phyloP scores from a whole-genome alignment of 2,329 filamentous ascomycete species.

The Paraphaeosphaeria minitans region DNA sequence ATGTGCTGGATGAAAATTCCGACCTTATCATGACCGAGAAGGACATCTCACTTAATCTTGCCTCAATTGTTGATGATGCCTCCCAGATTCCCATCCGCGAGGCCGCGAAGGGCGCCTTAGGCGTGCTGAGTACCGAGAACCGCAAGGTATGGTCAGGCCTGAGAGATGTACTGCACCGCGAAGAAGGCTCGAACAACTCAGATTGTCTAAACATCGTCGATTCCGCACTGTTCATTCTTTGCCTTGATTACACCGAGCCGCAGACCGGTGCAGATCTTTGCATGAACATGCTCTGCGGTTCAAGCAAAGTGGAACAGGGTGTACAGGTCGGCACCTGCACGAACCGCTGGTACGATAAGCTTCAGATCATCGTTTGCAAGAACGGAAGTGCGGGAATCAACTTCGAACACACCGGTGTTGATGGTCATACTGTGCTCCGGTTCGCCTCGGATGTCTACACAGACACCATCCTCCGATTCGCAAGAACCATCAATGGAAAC shows the following conservation, averaged over 20 bases:
- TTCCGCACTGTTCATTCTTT: conserved; percentile 88
- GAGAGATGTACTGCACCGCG: conserved; percentile 82
- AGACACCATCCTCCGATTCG: conserved; percentile 95
- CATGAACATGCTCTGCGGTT: conserved; percentile 98
- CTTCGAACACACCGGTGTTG: conserved; percentile 97
- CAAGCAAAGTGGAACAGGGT: conserved; percentile 86
- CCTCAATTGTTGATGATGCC: conserved; percentile 91
- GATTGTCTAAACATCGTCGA: conserved; percentile 96
- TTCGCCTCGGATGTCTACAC: conserved; percentile 98
- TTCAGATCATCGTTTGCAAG: conserved; percentile 98
- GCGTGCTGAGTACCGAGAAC: conserved; percentile 94
- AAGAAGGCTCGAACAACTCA: conserved; percentile 89
- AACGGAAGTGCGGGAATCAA: conserved; percentile 99
- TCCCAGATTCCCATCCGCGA: conserved; percentile 88
- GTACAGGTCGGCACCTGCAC: conserved; percentile 98
- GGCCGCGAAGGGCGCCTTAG: conserved; percentile 91
- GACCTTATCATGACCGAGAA: conserved; percentile 98
- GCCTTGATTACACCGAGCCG: conserved; percentile 90
- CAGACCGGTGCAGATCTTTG: conserved; percentile 81
- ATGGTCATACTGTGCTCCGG: conserved; percentile 93
- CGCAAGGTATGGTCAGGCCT: conserved; percentile 94
- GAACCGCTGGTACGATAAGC: conserved; percentile 98
- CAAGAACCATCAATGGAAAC: conserved; percentile 91
- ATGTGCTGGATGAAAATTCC: conserved; percentile 91
- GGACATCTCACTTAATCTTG: conserved; percentile 87